Evolutionary conservation across 495 filamentous ascomycete species (phyloP).

Genomic region (Entonaema liquescens): DNA sequence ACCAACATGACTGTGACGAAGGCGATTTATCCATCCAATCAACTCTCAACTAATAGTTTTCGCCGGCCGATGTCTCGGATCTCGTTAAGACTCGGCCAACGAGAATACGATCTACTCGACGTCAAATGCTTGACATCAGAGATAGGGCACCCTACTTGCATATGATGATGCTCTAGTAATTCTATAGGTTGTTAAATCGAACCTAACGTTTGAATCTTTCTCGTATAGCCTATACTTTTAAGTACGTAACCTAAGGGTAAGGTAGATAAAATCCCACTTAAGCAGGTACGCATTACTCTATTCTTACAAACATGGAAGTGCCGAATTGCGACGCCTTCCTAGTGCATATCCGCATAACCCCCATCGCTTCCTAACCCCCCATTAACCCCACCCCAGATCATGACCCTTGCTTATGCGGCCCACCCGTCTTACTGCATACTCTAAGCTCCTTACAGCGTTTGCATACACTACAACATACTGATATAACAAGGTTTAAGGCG

Average conservation of each 20-base stretch:
- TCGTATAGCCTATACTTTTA: background rate
- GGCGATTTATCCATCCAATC: constrained; percentile 33
- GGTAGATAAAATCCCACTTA: constrained; percentile 2
- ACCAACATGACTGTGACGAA: constrained; percentile 33
- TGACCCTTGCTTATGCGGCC: constrained; percentile 17
- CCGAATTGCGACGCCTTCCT: constrained; percentile 20
- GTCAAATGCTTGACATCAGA: constrained; percentile 12
- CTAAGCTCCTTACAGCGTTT: background rate
- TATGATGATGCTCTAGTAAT: background rate
- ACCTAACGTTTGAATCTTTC: background rate
- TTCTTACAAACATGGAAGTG: constrained; percentile 27
- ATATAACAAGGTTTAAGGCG: too few species aligned
- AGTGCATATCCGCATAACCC: background rate
- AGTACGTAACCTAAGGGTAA: background rate
- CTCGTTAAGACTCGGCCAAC: constrained; percentile 23
- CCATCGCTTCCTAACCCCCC: background rate
- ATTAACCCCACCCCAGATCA: constrained; percentile 25
- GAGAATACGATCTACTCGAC: constrained; percentile 32
- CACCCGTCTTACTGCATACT: constrained; percentile 35
- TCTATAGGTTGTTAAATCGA: background rate
- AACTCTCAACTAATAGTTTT: background rate
- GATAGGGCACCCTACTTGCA: background rate
- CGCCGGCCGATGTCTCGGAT: constrained; percentile 16
- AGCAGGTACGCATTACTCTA: constrained; percentile 20
- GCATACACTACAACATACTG: background rate